phyloP scores from a whole-genome alignment of 352 stramenopile species.

The Plasmopara halstedii region DNA sequence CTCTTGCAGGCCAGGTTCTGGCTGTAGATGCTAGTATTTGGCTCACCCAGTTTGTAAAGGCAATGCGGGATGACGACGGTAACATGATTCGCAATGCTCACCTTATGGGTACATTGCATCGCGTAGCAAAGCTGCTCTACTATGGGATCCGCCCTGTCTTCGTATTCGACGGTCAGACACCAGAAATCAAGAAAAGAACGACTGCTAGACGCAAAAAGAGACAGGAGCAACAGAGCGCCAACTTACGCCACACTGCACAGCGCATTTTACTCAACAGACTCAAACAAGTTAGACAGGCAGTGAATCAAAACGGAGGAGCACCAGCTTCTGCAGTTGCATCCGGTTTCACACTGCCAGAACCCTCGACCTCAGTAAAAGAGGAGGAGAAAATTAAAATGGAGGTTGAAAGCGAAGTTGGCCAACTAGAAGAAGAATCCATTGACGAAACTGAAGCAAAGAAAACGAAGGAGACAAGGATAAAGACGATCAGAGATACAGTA shows the following conservation, averaged over 20 bases:
- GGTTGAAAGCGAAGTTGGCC: slow-evolving; percentile 1
- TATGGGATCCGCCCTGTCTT: slow-evolving; percentile 97
- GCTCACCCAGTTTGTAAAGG: slow-evolving; percentile 99
- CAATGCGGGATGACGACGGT: slow-evolving; percentile 94
- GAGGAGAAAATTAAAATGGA: background rate
- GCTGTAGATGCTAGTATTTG: slow-evolving; percentile 99
- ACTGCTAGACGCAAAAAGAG: slow-evolving; percentile 51
- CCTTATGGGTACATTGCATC: slow-evolving; percentile 91
- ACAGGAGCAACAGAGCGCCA: slow-evolving; percentile 66
- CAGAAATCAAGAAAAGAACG: slow-evolving; percentile 93
- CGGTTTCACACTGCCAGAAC: slow-evolving; percentile 44
- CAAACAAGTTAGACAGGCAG: slow-evolving; percentile 47
- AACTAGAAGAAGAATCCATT: slow-evolving; percentile 1
- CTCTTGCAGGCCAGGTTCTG: slow-evolving; percentile 91
- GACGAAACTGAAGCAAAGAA: slow-evolving; percentile 2
- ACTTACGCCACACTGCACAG: slow-evolving; percentile 90
- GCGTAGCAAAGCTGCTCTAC: slow-evolving; percentile 92
- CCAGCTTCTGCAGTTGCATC: slow-evolving; percentile 33
- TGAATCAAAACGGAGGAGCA: slow-evolving; percentile 50
- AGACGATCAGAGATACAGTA: slow-evolving; percentile 11
- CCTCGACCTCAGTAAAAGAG: slow-evolving; percentile 2
- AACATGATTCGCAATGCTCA: slow-evolving; percentile 93
- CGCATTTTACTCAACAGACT: slow-evolving; percentile 91
- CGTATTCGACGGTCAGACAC: slow-evolving; percentile 98
- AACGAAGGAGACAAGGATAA: slow-evolving; percentile 8